Evolutionary conservation across 2,329 filamentous ascomycete genomes (phyloP).

Genomic region (Penicillium crustosum): DNA sequence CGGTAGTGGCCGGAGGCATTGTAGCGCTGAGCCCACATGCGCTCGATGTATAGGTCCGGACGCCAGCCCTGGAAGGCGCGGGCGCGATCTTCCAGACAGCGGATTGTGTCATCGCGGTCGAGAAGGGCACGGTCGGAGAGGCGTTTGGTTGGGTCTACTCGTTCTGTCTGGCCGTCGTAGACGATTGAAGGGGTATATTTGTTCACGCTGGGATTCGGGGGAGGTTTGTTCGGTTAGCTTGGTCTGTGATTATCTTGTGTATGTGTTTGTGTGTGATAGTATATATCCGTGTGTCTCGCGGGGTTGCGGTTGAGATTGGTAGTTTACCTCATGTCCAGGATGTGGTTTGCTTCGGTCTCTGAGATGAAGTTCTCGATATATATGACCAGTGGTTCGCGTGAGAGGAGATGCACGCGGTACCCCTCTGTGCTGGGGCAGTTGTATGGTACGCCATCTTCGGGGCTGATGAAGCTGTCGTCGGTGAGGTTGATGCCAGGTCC

Average conservation of each 20-base stretch:
- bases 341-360: slow-evolving; percentile 49
- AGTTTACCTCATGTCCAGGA: slow-evolving; percentile 55
- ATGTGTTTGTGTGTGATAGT: background rate
- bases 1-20: slow-evolving; percentile 58
- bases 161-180: slow-evolving; percentile 51
- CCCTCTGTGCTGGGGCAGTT: slow-evolving; percentile 28
- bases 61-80: slow-evolving; percentile 62
- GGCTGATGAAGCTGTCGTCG: slow-evolving; percentile 38
- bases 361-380: slow-evolving; percentile 60
- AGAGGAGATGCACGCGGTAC: slow-evolving; percentile 51
- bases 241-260: background rate
- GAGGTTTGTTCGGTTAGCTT: background rate
- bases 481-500: slow-evolving; percentile 24
- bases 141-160: slow-evolving; percentile 51
- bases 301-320: background rate
- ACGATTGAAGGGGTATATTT: slow-evolving; percentile 58
- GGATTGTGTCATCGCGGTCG: slow-evolving; percentile 50
- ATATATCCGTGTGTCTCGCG: background rate
- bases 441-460: slow-evolving; percentile 32
- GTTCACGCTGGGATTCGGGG: slow-evolving; percentile 31
- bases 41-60: slow-evolving; percentile 58
- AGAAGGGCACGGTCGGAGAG: slow-evolving; percentile 54
- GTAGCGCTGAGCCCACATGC: slow-evolving; percentile 62
- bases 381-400: slow-evolving; percentile 55
- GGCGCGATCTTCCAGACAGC: slow-evolving; percentile 60